Conservation (phyloP, 768 basidiomycete species). For the Suillus americanus region DNA sequence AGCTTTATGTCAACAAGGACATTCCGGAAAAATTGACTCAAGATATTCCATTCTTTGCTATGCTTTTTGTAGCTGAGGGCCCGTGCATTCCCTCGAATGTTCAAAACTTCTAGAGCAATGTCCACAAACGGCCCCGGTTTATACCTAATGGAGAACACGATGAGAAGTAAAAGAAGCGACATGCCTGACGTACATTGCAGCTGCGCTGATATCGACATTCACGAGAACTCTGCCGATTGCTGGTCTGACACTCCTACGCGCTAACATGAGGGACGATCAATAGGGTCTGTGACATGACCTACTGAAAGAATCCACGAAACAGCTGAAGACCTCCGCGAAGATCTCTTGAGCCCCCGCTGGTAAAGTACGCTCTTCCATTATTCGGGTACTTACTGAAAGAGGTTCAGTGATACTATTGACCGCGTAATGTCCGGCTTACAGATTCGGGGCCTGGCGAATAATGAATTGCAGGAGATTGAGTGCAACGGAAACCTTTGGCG, state of each 20-base stretch:
- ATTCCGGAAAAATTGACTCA: conserved; percentile 41
- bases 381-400: conserved; percentile 40
- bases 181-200: conserved; percentile 39
- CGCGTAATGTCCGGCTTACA: conserved; percentile 30
- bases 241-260: conserved; percentile 46
- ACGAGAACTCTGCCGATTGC: conserved; percentile 40
- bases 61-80: conserved; percentile 27
- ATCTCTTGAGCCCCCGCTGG: conserved; percentile 25
- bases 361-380: conserved; percentile 48
- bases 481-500: conserved; percentile 34
- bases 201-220: conserved; percentile 47
- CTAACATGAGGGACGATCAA: not conserved
- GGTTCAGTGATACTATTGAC: not conserved
- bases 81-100: conserved; percentile 21
- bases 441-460: conserved; percentile 46
- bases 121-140: conserved; percentile 27
- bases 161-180: not conserved
- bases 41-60: conserved; percentile 25
- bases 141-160: conserved; percentile 19
- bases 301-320: conserved; percentile 54
- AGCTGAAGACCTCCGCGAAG: conserved; percentile 42
- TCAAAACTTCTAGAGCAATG: conserved; percentile 32
- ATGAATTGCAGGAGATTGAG: conserved; percentile 51
- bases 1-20: conserved; percentile 28
- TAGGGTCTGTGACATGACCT: conserved; percentile 12